Conservation (phyloP, 345 rosid species). For the Melaleuca quinquenervia region DNA sequence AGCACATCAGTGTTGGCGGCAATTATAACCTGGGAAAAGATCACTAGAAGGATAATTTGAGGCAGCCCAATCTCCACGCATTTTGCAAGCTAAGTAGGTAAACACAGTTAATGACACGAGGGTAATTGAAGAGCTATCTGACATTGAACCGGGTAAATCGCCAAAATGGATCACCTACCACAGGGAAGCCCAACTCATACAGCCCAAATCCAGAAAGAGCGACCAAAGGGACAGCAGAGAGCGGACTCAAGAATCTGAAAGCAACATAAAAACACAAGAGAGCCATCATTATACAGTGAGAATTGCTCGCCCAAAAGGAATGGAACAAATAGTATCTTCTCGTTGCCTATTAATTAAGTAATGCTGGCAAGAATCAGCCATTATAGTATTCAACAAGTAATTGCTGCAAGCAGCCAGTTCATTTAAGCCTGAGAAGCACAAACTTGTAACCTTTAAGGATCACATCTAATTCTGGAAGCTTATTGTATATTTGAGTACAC, state of each 20-base stretch:
- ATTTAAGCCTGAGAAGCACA: neutral
- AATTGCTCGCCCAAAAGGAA: neutral
- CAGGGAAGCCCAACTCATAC: conserved; percentile 85
- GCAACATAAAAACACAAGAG: neutral
- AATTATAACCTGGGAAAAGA: conserved; percentile 72
- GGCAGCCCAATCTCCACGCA: conserved; percentile 95
- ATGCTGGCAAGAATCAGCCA: neutral
- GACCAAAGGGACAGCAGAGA: conserved; percentile 81
- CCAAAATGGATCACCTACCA: conserved; percentile 30
- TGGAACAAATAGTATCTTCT: neutral
- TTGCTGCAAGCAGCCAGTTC: neutral
- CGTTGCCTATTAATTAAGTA: neutral
- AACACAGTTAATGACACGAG: conserved; percentile 1
- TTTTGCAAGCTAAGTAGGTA: conserved; percentile 55
- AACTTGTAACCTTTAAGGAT: neutral
- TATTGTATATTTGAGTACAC: neutral
- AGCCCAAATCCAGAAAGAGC: conserved; percentile 94
- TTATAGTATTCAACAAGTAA: neutral
- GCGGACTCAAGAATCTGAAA: conserved; percentile 75
- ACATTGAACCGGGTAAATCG: neutral
- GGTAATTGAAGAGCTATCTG: neutral
- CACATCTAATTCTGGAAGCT: neutral
- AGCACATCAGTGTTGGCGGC: neutral
- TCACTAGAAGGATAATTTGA: conserved; percentile 56
- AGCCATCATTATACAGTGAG: neutral